Conservation (phyloP, 371 early-diverging fungal species). For the Mucor plumbeus region DNA sequence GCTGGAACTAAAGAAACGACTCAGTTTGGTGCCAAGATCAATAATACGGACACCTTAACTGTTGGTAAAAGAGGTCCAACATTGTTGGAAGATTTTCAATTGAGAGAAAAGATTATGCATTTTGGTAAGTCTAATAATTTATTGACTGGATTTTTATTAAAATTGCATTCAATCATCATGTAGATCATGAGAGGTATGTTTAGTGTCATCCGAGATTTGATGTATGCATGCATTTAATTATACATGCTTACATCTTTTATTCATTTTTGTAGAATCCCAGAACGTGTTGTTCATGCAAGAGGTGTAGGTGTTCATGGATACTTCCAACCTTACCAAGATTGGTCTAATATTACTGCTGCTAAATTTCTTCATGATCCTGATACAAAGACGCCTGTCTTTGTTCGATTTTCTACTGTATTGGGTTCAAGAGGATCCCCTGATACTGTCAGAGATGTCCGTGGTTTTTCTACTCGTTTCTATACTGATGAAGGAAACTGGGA, state of each 20-base stretch:
- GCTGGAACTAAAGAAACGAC: conserved; percentile 33
- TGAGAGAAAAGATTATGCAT: conserved; percentile 59
- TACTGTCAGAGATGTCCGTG: conserved; percentile 62
- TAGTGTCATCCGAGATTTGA: too few relatives aligned
- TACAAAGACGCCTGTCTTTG: conserved; percentile 60
- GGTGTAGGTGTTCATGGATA: conserved; percentile 63
- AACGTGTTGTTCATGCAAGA: conserved; percentile 61
- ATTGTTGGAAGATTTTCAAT: conserved; percentile 54
- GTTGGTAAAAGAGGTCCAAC: conserved; percentile 56
- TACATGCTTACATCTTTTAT: neutral
- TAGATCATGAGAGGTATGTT: conserved; percentile 26
- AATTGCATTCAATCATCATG: neutral
- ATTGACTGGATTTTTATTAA: neutral
- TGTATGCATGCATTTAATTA: neutral
- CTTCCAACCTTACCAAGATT: conserved; percentile 51
- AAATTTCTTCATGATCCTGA: conserved; percentile 39
- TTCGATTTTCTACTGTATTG: conserved; percentile 61
- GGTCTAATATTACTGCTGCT: conserved; percentile 51
- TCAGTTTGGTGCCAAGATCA: conserved; percentile 34
- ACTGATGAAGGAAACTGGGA: conserved; percentile 67
- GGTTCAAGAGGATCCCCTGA: conserved; percentile 58
- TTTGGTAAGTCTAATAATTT: conserved; percentile 41
- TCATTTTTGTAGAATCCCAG: conserved; percentile 47
- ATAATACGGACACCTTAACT: conserved; percentile 34
- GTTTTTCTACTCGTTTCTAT: conserved; percentile 65